These are phyloP conservation scores for Alternaria brassicicola DNA, from an alignment of 2,329 filamentous ascomycete species.

Conservation along the genomic window DNA sequence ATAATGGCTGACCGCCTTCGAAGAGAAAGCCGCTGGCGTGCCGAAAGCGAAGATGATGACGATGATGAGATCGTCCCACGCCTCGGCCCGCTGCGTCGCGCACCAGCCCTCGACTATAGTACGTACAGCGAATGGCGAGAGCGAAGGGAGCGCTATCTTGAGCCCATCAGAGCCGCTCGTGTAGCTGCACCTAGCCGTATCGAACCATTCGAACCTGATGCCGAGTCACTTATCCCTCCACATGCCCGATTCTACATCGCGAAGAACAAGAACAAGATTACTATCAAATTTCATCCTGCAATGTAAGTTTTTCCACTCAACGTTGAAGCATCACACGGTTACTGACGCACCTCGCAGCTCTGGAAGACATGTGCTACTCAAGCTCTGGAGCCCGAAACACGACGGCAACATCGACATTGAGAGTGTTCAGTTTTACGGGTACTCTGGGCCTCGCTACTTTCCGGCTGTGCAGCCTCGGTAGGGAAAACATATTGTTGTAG, in stretches of 20 bases:
- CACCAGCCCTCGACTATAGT: slow-evolving; percentile 31
- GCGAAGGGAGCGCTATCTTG: slow-evolving; percentile 32
- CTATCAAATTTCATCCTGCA: slow-evolving; percentile 82
- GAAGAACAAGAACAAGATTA: slow-evolving; percentile 81
- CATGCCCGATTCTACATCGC: slow-evolving; percentile 85
- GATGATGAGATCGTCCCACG: slow-evolving; percentile 41
- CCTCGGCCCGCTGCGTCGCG: slow-evolving; percentile 30
- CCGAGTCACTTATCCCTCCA: slow-evolving; percentile 63
- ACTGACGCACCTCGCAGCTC: slow-evolving; percentile 55
- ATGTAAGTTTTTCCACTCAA: slow-evolving; percentile 55
- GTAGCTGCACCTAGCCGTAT: slow-evolving; percentile 45
- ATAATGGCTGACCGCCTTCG: slow-evolving; percentile 49
- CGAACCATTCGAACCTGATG: slow-evolving; percentile 32
- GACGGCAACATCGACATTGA: slow-evolving; percentile 88
- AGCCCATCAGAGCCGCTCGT: slow-evolving; percentile 40
- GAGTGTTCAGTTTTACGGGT: slow-evolving; percentile 81
- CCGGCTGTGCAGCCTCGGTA: slow-evolving; percentile 64
- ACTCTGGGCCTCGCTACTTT: slow-evolving; percentile 83
- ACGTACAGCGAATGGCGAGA: slow-evolving; percentile 35
- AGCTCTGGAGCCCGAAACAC: slow-evolving; percentile 82
- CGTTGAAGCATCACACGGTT: background rate
- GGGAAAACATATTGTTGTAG: background rate
- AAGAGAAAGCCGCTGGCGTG: slow-evolving; percentile 47
- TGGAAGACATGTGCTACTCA: slow-evolving; percentile 82
- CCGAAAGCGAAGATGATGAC: slow-evolving; percentile 46